Base-by-base conservation (phyloP, 2,329 filamentous ascomycete genomes). In the Diplodia seriata region DNA sequence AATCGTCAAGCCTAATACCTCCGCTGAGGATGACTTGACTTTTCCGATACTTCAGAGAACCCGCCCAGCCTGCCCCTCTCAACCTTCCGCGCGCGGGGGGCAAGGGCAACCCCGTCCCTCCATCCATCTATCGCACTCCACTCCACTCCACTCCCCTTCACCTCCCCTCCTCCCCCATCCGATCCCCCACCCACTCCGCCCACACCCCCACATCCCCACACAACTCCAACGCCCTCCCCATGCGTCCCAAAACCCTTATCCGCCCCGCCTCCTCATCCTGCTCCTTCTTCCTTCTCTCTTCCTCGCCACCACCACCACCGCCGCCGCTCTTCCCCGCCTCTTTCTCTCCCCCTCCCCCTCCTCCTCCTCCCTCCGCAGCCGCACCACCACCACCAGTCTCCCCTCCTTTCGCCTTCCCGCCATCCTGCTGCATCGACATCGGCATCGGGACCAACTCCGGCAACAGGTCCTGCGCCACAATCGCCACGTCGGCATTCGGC, bases 401-500 rank as follows among this genome's bases (percentile, higher is more conserved):
- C 5, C 18, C 55, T 64, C 64, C 67, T 49, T 63, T 71, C 26
- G 49, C 43, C 62, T 70, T n/a, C n/a, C n/a, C n/a, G n/a, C n/a
- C n/a, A n/a, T n/a, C n/a, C n/a, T n/a, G n/a, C n/a, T n/a, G n/a
- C n/a, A n/a, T n/a, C n/a, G n/a, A n/a, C n/a, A n/a, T n/a, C 33
- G 23, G 23, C 23, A 26, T 26, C 23, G 23, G 23, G 23, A 36
- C 8, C 68, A 72, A 9, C 73, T 78, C 11, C 4, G 69, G 67
- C 54, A 86, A 73, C 4, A 87, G 73, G 70, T 90, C 89, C 71
- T 90, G 86, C 29, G 86, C 83, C 3, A 83, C 77, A 43, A 91
- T 81, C 20, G 85, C 81, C 4, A 91, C 82, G 15, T 85, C 81
- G 4, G 85, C 89, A 67, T 89, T 88, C 43, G 85, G 81, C 23